Percentiles rank a stretch among this genome's conserved stretches.
Evolutionary conservation across 179 eudicot species (phyloP).

Genomic region (Gypsophila paniculata): DNA sequence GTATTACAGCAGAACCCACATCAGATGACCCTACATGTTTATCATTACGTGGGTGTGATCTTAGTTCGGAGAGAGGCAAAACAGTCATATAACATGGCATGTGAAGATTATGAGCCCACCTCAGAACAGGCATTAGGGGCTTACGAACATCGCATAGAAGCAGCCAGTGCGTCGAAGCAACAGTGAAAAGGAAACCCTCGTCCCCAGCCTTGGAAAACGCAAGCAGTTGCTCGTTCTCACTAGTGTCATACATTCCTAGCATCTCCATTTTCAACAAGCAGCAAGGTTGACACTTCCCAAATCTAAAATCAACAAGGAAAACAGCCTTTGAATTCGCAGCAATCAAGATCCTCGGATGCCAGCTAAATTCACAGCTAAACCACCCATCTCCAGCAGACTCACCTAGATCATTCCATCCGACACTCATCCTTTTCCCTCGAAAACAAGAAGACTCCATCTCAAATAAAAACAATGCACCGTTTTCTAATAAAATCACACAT

Average conservation of each 20-base stretch:
- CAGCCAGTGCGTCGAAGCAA: slow-evolving; percentile 49
- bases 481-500: slow-evolving; percentile 31
- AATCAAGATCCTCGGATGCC: slow-evolving; percentile 70
- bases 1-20: slow-evolving; percentile 48
- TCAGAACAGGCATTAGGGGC: slow-evolving; percentile 57
- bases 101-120: slow-evolving; percentile 60
- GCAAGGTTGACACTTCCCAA: slow-evolving; percentile 27
- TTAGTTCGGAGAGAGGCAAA: slow-evolving; percentile 46
- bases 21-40: slow-evolving; percentile 42
- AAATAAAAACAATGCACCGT: slow-evolving; percentile 31
- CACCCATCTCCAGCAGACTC: slow-evolving; percentile 37
- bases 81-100: slow-evolving; percentile 49
- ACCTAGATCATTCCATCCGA: slow-evolving; percentile 37
- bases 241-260: slow-evolving; percentile 21
- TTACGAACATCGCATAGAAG: slow-evolving; percentile 67
- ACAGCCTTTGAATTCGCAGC: slow-evolving; percentile 55
- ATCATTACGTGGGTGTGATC: slow-evolving; percentile 42
- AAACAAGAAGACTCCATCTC: slow-evolving; percentile 40
- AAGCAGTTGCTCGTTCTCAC: slow-evolving; percentile 43
- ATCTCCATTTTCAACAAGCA: slow-evolving; percentile 50
- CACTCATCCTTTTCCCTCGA: slow-evolving; percentile 38
- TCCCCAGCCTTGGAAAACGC: slow-evolving; percentile 55
- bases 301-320: slow-evolving; percentile 61
- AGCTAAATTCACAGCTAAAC: slow-evolving; percentile 79
- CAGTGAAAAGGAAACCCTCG: slow-evolving; percentile 46